Evolutionary conservation across 129 eudicot species (phyloP), one percentile per base, ranked within the genome.

Genomic region (Deinandra increscens): DNA sequence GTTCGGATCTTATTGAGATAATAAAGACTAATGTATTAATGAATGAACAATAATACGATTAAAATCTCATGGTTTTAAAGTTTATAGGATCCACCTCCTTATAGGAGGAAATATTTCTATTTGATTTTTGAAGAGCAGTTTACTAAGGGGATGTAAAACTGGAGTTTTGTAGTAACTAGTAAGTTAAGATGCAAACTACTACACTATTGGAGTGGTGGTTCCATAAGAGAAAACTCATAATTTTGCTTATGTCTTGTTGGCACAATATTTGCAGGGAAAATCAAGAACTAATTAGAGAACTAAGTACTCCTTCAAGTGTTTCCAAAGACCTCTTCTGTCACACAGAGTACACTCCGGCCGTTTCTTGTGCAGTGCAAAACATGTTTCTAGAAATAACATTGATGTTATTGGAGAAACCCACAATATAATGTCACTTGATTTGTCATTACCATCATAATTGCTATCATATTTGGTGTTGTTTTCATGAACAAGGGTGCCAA

Each of bases 381-480:
- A 73, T 90, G 97, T 73, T 82, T 90, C 65, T 82, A 95, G 97
- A 90, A 87, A 66, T 88, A 84, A 64, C 71, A 82, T 49, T 76
- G 68, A 75, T 90, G 95, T 7, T 87, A 90, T 63, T 87, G 95
- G 95, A 84, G 95, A 75, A 23, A 90, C 53, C 91, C 88, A 9
- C 83, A 84, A 70, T 90, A 86, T 68, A 90, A 84, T 45, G 82
- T 81, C 70, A 74, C 82, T 46, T 83, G 95, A 36, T 78, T 84
- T 68, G 49, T 79, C 49, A 70, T 80, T 75, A 82, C 97, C 17
- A 71, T 69, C 38, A 6, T 76, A 11, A 71, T 81, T 50, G 85
- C 82, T 37, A 15, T 79, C 48, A 42, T 87, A 51, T 86, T 86
- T 18, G 97, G 96, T 38, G 60, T 60, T 64, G 80, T 89, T 45